Conservation (phyloP, 176 grass and related monocot genomes). For the Dactylis glomerata region DNA sequence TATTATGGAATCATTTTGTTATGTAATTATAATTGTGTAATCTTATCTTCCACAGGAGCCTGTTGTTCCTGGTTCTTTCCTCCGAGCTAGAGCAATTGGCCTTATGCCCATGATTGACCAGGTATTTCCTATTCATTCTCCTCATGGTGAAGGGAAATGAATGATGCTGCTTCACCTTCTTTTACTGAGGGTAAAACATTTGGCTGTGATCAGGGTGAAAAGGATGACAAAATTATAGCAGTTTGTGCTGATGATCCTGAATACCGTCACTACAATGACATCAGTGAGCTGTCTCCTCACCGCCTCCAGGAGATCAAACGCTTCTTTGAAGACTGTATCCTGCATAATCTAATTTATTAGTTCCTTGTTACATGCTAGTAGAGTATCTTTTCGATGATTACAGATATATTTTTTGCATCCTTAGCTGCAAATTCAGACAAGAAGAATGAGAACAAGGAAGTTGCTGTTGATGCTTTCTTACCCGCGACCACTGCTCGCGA, state of each 20-base stretch:
- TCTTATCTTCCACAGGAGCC: conserved; percentile 40
- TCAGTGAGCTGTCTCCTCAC: conserved; percentile 61
- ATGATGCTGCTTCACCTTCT: background rate
- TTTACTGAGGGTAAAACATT: background rate
- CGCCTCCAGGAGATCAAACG: conserved; percentile 57
- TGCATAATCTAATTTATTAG: background rate
- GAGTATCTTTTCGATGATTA: background rate
- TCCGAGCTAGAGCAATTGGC: conserved; percentile 62
- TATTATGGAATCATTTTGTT: background rate
- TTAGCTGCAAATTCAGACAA: conserved; percentile 46
- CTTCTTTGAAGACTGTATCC: conserved; percentile 76
- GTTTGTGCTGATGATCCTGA: conserved; percentile 72
- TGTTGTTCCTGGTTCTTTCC: conserved; percentile 60
- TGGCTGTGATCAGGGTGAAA: conserved; percentile 43
- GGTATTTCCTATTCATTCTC: conserved; percentile 20
- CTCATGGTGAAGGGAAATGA: background rate
- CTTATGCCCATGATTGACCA: conserved; percentile 87
- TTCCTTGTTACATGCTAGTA: background rate
- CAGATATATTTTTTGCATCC: conserved; percentile 22
- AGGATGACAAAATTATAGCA: conserved; percentile 80
- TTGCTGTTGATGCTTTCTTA: conserved; percentile 63
- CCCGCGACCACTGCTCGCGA: conserved; percentile 47
- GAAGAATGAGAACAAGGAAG: conserved; percentile 78
- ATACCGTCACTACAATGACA: conserved; percentile 60
- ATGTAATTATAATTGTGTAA: background rate